A percentile compares a stretch with the other conserved stretches of the same genome.
Conservation (phyloP, 2,329 filamentous ascomycete genomes). For the Teratosphaeria destructans region DNA sequence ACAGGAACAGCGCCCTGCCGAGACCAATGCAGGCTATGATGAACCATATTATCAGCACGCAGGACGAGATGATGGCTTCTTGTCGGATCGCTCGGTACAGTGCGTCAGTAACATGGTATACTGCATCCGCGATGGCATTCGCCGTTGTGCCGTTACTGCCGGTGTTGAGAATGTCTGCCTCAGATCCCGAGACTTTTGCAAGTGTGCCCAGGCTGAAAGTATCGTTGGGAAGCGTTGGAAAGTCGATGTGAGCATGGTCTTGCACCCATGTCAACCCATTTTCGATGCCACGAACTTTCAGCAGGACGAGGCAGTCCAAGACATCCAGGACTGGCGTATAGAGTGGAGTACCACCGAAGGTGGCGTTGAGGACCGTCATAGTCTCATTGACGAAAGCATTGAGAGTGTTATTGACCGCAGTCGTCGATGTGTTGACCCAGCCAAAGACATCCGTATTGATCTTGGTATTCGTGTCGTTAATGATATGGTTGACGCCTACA, state of each 20-base stretch:
- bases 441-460: constrained; percentile 79
- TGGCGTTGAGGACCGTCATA: constrained; percentile 58
- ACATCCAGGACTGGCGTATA: constrained; percentile 69
- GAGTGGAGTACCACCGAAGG: constrained; percentile 74
- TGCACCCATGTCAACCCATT: constrained; percentile 89
- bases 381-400: constrained; percentile 73
- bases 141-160: constrained; percentile 57
- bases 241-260: constrained; percentile 70
- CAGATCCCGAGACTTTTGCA: constrained; percentile 42
- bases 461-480: constrained; percentile 52
- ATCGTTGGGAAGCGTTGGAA: constrained; percentile 68
- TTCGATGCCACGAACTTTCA: constrained; percentile 78
- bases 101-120: constrained; percentile 57
- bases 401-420: constrained; percentile 74
- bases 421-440: constrained; percentile 77
- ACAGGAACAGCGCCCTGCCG: constrained; percentile 52
- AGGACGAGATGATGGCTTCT: constrained; percentile 70
- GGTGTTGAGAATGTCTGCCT: constrained; percentile 66
- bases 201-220: constrained; percentile 74
- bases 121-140: constrained; percentile 71
- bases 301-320: constrained; percentile 73
- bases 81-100: constrained; percentile 58
- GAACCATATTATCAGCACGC: constrained; percentile 66
- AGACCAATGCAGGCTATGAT: constrained; percentile 67
- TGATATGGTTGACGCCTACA: constrained; percentile 60